Evolutionary conservation across 2,329 filamentous ascomycete species (phyloP).

Genomic region (Penicillium crustosum): DNA sequence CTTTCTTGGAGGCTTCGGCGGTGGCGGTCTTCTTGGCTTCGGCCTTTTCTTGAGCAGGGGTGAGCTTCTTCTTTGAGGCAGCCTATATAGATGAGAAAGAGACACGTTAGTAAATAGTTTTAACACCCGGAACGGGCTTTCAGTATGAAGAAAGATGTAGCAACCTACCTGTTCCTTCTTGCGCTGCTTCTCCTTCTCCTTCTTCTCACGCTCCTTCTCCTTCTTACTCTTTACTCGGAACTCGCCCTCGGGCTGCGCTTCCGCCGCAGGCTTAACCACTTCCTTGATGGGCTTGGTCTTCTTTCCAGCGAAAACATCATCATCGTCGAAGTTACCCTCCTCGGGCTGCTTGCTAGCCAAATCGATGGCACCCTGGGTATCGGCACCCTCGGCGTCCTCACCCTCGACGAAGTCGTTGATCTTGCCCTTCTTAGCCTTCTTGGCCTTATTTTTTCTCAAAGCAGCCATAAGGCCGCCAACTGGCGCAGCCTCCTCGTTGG

Average conservation of each 20-base stretch:
- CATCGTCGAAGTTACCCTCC: constrained; percentile 79
- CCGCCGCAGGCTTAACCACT: constrained; percentile 49
- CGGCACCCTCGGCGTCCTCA: constrained; percentile 54
- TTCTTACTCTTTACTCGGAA: constrained; percentile 89
- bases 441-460: constrained; percentile 77
- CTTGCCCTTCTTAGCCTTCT: constrained; percentile 88
- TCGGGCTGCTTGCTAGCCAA: constrained; percentile 69
- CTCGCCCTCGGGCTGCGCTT: constrained; percentile 51
- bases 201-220: constrained; percentile 97
- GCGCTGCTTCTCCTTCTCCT: constrained; percentile 95
- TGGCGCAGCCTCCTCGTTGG: constrained; percentile 54
- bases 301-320: constrained; percentile 80
- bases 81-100: constrained; percentile 52
- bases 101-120: constrained; percentile 6
- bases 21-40: constrained; percentile 68
- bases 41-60: constrained; percentile 52
- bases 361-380: background rate
- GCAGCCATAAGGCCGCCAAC: constrained; percentile 74
- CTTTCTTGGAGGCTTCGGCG: constrained; percentile 53
- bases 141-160: background rate
- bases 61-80: constrained; percentile 74
- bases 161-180: constrained; percentile 89
- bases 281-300: constrained; percentile 58
- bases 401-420: constrained; percentile 72
- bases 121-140: background rate